These are phyloP conservation scores for Pichia scutulata DNA, from an alignment of 805 yeast genomes.

Conservation along the genomic window DNA sequence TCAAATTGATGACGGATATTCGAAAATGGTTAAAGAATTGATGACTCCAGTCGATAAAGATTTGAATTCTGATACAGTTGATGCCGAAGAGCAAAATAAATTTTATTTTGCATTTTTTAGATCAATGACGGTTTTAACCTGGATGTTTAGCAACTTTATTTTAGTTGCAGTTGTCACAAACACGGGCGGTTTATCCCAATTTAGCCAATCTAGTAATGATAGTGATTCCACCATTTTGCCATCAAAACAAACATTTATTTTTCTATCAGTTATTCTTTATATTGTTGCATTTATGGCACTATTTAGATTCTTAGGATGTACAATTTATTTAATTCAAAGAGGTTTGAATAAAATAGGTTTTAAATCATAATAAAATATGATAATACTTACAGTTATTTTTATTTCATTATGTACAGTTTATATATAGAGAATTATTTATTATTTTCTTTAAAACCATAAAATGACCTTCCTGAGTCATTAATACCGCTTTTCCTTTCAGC, in stretches of 20 bases:
- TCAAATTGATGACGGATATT: slow-evolving; percentile 72
- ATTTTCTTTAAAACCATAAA: slow-evolving; percentile 15
- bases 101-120: slow-evolving; percentile 88
- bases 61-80: slow-evolving; percentile 8
- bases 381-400: background rate
- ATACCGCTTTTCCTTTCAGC: slow-evolving; percentile 60
- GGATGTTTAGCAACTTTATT: slow-evolving; percentile 84
- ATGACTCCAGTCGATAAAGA: slow-evolving; percentile 32
- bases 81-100: slow-evolving; percentile 44
- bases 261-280: slow-evolving; percentile 84
- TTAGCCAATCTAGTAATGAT: slow-evolving; percentile 22
- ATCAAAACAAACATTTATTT: slow-evolving; percentile 46
- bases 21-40: slow-evolving; percentile 53
- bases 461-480: slow-evolving; percentile 53
- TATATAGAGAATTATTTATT: background rate
- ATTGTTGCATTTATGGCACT: slow-evolving; percentile 86
- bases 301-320: slow-evolving; percentile 72
- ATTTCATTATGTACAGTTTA: background rate
- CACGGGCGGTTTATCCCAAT: slow-evolving; percentile 65
- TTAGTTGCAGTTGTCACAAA: slow-evolving; percentile 77
- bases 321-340: slow-evolving; percentile 42
- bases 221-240: slow-evolving; percentile 27
- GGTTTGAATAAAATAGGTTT: slow-evolving; percentile 10
- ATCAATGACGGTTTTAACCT: slow-evolving; percentile 77
- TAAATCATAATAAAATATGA: background rate